Evolutionary conservation across 768 basidiomycete species (phyloP).

Genomic region (Xerocomellus chrysenteron): DNA sequence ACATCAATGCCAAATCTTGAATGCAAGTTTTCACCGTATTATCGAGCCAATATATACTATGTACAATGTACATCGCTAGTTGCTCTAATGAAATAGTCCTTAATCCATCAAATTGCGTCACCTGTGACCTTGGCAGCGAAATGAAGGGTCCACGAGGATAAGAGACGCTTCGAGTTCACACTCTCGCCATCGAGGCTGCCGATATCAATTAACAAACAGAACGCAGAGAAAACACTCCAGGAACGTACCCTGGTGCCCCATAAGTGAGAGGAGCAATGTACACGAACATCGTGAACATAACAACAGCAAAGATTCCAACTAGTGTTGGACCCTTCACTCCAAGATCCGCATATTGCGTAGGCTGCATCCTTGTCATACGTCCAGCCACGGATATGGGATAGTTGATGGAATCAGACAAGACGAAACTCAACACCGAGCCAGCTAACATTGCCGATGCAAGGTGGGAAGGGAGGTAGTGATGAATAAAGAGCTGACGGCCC

Average conservation of each 20-base stretch:
- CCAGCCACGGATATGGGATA: slow-evolving; percentile 84
- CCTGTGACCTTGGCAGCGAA: slow-evolving; percentile 71
- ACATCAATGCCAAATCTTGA: not conserved
- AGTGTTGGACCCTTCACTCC: slow-evolving; percentile 74
- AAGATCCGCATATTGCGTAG: slow-evolving; percentile 63
- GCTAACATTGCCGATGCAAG: slow-evolving; percentile 90
- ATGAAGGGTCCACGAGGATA: slow-evolving; percentile 93
- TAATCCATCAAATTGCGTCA: slow-evolving; percentile 31
- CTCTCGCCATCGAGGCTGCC: slow-evolving; percentile 77
- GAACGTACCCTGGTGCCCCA: slow-evolving; percentile 88
- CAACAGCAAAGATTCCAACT: slow-evolving; percentile 53
- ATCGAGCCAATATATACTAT: slow-evolving; percentile 20
- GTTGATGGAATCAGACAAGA: slow-evolving; percentile 87
- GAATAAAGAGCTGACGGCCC: slow-evolving; percentile 94
- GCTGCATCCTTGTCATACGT: slow-evolving; percentile 55
- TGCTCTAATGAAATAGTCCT: slow-evolving; percentile 11
- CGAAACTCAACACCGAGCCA: slow-evolving; percentile 87
- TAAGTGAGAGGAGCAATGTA: slow-evolving; percentile 92
- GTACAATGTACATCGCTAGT: slow-evolving; percentile 16
- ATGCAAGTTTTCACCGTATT: slow-evolving; percentile 3
- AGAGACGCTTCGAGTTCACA: slow-evolving; percentile 79
- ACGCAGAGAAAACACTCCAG: not conserved
- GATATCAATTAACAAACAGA: slow-evolving; percentile 15
- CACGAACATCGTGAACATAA: slow-evolving; percentile 63
- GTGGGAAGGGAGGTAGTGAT: slow-evolving; percentile 97